Evolutionary conservation across 306 rosid species (phyloP).

Genomic region (Fragaria ananassa): DNA sequence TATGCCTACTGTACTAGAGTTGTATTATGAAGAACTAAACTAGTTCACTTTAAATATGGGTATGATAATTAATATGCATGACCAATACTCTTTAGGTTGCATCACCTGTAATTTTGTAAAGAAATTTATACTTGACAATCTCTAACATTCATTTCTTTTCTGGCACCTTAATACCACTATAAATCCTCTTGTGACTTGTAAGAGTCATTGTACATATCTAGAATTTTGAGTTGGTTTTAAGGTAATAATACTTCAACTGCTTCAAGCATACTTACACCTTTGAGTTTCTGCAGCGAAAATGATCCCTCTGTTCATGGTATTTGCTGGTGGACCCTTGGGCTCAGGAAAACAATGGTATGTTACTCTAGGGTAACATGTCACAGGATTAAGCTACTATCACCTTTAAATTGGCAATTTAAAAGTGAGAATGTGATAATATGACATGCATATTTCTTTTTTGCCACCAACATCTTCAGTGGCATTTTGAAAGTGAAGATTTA

Average conservation of each 20-base stretch:
- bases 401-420: neutral
- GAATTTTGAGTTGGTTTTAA: slow-evolving; percentile 2
- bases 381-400: neutral
- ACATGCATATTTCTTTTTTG: neutral
- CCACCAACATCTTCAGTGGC: neutral
- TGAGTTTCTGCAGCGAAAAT: slow-evolving; percentile 77
- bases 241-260: slow-evolving; percentile 5
- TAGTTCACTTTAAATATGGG: slow-evolving; percentile 6
- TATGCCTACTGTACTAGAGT: slow-evolving; percentile 23
- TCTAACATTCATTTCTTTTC: neutral
- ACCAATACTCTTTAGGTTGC: slow-evolving; percentile 10
- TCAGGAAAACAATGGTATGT: slow-evolving; percentile 91
- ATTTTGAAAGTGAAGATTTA: neutral
- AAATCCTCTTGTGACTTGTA: neutral
- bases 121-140: neutral
- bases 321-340: slow-evolving; percentile 98
- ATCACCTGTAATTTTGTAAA: neutral
- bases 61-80: neutral
- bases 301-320: slow-evolving; percentile 89
- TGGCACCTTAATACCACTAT: neutral
- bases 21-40: slow-evolving; percentile 5
- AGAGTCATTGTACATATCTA: slow-evolving; percentile 1
- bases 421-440: neutral
- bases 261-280: slow-evolving; percentile 15
- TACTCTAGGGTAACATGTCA: slow-evolving; percentile 25